These are phyloP conservation scores for Ogataea angusta DNA, from an alignment of 805 yeast species.

Conservation along the genomic window DNA sequence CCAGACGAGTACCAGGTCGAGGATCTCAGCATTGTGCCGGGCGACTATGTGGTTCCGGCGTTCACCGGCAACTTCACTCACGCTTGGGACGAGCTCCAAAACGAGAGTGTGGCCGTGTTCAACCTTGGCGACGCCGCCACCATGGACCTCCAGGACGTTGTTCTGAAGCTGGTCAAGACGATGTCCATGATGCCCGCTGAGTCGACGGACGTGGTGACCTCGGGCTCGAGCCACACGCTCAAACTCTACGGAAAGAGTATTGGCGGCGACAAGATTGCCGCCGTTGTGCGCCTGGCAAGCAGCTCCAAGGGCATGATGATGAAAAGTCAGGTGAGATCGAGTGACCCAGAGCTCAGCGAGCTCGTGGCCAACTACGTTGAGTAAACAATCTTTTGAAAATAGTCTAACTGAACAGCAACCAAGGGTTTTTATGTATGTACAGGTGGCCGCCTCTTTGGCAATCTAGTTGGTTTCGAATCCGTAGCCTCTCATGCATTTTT, in stretches of 20 bases:
- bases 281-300: slow-evolving; percentile 45
- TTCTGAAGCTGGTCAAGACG: slow-evolving; percentile 46
- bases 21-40: slow-evolving; percentile 67
- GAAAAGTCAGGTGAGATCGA: slow-evolving; percentile 58
- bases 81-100: slow-evolving; percentile 67
- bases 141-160: slow-evolving; percentile 51
- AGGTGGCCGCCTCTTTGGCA: neutral
- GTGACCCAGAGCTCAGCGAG: slow-evolving; percentile 46
- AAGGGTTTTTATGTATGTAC: neutral
- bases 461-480: slow-evolving; percentile 59
- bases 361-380: slow-evolving; percentile 51
- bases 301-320: slow-evolving; percentile 49
- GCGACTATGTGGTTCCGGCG: slow-evolving; percentile 78
- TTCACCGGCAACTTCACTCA: slow-evolving; percentile 73
- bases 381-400: slow-evolving; percentile 14
- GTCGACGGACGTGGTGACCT: slow-evolving; percentile 61
- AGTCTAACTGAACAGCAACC: neutral
- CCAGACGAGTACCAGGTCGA: slow-evolving; percentile 93
- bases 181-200: slow-evolving; percentile 73
- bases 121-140: slow-evolving; percentile 48
- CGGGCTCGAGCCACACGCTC: slow-evolving; percentile 61
- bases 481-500: slow-evolving; percentile 85
- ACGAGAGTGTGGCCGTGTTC: slow-evolving; percentile 63
- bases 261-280: slow-evolving; percentile 52
- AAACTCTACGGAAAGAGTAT: slow-evolving; percentile 80